Conservation (phyloP, 2,329 filamentous ascomycete genomes). For the Nannizziopsis barbatae region DNA sequence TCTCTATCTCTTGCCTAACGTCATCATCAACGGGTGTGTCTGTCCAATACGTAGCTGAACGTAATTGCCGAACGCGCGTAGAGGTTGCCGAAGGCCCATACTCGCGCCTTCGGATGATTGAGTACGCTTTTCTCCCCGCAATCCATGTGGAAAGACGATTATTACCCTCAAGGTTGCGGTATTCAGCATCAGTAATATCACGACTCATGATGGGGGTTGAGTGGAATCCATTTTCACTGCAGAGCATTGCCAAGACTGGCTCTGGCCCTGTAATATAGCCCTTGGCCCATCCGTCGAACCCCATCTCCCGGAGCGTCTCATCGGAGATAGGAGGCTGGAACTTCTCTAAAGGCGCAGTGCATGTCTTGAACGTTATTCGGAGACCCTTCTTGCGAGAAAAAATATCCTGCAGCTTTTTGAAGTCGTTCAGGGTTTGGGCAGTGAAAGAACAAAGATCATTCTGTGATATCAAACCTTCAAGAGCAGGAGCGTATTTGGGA, state of each 20-base stretch:
- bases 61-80: constrained; percentile 53
- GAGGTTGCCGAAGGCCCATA: constrained; percentile 67
- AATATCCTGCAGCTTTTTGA: constrained; percentile 56
- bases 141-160: constrained; percentile 57
- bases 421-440: constrained; percentile 63
- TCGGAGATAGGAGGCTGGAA: constrained; percentile 46
- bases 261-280: constrained; percentile 72
- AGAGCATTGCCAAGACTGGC: constrained; percentile 78
- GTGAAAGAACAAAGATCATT: constrained; percentile 56
- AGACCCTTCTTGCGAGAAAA: constrained; percentile 55
- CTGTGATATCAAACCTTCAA: constrained; percentile 48
- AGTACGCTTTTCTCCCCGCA: constrained; percentile 53
- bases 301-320: constrained; percentile 46
- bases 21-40: constrained; percentile 58
- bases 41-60: constrained; percentile 58
- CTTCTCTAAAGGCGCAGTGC: constrained; percentile 42
- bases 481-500: constrained; percentile 49
- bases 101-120: constrained; percentile 60
- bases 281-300: constrained; percentile 68
- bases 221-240: constrained; percentile 59
- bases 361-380: constrained; percentile 59
- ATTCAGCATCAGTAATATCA: constrained; percentile 57
- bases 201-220: constrained; percentile 52
- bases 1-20: constrained; percentile 49
- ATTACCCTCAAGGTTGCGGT: constrained; percentile 51